These are phyloP conservation scores for Nissolia schottii DNA, from an alignment of 306 rosid species.

Conservation along the genomic window DNA sequence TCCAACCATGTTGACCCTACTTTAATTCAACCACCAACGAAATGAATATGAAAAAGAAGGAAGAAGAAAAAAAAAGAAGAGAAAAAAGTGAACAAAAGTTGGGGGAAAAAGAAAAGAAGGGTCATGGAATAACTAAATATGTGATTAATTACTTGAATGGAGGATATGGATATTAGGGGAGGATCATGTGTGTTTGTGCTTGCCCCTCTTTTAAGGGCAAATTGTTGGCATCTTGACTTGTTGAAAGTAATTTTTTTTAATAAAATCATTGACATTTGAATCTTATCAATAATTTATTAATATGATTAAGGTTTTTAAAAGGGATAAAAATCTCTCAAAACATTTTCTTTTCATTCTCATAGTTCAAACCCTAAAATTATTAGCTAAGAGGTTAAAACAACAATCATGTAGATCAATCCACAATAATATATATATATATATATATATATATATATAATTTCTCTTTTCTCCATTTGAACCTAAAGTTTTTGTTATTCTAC, in stretches of 20 bases:
- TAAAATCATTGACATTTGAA: neutral
- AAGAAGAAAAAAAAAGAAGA: neutral
- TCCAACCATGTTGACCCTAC: slow-evolving; percentile 47
- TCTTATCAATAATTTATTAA: too few species aligned
- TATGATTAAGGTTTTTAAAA: too few species aligned
- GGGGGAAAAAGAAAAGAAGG: neutral
- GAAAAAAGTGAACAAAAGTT: slow-evolving; percentile 30
- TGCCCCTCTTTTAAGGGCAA: slow-evolving; percentile 54
- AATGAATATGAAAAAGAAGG: slow-evolving; percentile 33
- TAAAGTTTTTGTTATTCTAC: slow-evolving; percentile 43
- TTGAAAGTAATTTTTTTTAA: slow-evolving; percentile 33
- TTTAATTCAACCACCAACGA: slow-evolving; percentile 47
- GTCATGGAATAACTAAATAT: slow-evolving; percentile 24
- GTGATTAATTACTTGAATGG: slow-evolving; percentile 25
- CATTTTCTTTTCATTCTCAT: too few species aligned
- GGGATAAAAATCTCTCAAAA: too few species aligned
- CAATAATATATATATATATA: too few species aligned
- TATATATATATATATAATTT: too few species aligned
- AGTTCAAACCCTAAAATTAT: too few species aligned
- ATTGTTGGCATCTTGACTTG: slow-evolving; percentile 56
- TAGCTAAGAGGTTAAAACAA: too few species aligned
- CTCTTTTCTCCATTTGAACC: slow-evolving; percentile 33
- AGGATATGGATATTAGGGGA: neutral
- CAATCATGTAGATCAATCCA: too few species aligned
- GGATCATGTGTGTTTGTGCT: slow-evolving; percentile 62